Base-by-base conservation (phyloP, 2,329 filamentous ascomycete genomes). In the Cladosporium sp. region DNA sequence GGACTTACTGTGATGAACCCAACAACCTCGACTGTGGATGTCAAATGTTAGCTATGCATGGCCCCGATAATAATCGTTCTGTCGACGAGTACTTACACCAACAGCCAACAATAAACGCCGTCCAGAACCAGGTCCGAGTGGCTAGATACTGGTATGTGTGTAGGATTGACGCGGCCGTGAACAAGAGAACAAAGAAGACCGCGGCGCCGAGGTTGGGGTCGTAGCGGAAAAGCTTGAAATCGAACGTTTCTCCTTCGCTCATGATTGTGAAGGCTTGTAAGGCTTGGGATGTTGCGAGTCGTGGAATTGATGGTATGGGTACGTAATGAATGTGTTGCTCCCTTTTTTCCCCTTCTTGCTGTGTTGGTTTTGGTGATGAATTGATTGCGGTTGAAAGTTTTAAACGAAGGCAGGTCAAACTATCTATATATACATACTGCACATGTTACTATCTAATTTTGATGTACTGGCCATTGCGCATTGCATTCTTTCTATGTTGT, bases 61-160 rank as follows among this genome's bases (percentile, higher is more conserved):
- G 22, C n/a, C n/a, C n/a, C n/a, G n/a, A n/a, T n/a, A n/a, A n/a
- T n/a, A n/a, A n/a, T n/a, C n/a, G 19, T 16, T 18, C 13, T n/a
- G 11, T 2, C 6, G 18, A 1, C 22, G 5, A 15, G 11, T 16
- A 32, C 43, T 15, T 48, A 48, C 43, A 33, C 35, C 35, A 39
- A 25, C 43, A 39, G 13, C 76, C 76, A 1, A 75, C 54, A 12
- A 73, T 55, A 47, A 78, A 71, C 0, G 72, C 67, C 1, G 71
- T 63, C 51, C 76, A 76, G 56, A 75, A 80, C 71, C 74, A 79
- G 8, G 70, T 72, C 22, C 68, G 64, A 3, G 69, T 69, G 18
- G 64, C 70, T 2, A 63, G 64, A 54, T 76, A 76, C 38, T 68
- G 40, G 19, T 42, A 49, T 8, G 40, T 36, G 15, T 42, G 30